Percentiles rank a stretch among this genome's conserved stretches.
Evolutionary conservation across 345 rosid genomes (phyloP).

Genomic region (Eucalyptus viminalis): DNA sequence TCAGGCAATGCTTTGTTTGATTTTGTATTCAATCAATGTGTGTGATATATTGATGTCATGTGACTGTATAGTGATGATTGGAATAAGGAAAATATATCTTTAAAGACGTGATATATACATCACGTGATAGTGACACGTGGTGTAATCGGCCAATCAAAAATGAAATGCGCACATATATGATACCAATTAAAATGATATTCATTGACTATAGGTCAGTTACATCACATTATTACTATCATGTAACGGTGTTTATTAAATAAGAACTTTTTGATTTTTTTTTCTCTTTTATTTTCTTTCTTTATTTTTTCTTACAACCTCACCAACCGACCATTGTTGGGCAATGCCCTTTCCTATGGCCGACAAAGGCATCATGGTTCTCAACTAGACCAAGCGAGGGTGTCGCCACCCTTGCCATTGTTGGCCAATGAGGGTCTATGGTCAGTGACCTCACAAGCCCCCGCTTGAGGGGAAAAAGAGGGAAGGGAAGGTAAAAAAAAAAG

Average conservation of each 20-base stretch:
- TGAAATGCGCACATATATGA: fast-evolving
- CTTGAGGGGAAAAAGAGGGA: no score
- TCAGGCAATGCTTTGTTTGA: background rate
- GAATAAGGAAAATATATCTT: background rate
- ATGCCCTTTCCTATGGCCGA: background rate
- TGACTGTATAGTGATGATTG: fast-evolving
- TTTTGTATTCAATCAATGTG: background rate
- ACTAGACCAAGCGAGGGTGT: background rate
- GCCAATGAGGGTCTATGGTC: background rate
- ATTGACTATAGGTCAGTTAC: fast-evolving
- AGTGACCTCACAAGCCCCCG: background rate
- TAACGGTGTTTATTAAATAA: background rate
- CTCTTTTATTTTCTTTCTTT: no score
- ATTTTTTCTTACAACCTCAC: background rate
- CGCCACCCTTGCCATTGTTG: background rate
- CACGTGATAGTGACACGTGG: background rate
- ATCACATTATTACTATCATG: background rate
- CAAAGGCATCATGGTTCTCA: background rate
- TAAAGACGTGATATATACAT: background rate
- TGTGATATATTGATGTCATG: no score
- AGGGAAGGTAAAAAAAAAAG: no score
- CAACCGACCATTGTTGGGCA: fast-evolving
- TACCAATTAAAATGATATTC: background rate
- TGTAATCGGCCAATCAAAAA: background rate
- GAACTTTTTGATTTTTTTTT: background rate